These are phyloP conservation scores for Xylaria sp. DNA, from an alignment of 2,329 filamentous ascomycete species.

Conservation along the genomic window DNA sequence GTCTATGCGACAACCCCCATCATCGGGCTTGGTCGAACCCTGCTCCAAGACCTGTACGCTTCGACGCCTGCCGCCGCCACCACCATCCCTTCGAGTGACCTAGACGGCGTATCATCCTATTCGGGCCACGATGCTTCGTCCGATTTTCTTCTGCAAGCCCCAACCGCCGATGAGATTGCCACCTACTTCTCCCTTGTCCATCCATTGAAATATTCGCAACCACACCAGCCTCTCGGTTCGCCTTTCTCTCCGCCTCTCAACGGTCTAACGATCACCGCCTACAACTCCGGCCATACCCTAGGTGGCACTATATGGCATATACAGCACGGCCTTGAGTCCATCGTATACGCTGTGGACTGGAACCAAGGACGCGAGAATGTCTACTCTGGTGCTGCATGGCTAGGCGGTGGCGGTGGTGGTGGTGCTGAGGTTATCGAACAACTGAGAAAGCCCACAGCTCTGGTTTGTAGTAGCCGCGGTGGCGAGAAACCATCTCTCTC, in stretches of 20 bases:
- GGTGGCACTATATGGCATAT: constrained; percentile 99
- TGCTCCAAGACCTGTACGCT: constrained; percentile 91
- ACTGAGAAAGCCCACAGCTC: constrained; percentile 88
- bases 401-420: constrained; percentile 82
- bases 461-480: constrained; percentile 90
- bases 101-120: constrained; percentile 73
- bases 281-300: constrained; percentile 94
- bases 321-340: constrained; percentile 94
- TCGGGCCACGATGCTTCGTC: constrained; percentile 61
- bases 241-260: constrained; percentile 90
- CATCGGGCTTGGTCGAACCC: constrained; percentile 88
- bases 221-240: constrained; percentile 87
- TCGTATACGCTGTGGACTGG: constrained; percentile 98
- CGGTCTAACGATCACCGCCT: constrained; percentile 93
- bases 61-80: constrained; percentile 90
- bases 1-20: constrained; percentile 95
- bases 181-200: constrained; percentile 92
- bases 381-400: constrained; percentile 91
- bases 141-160: constrained; percentile 73
- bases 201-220: constrained; percentile 95
- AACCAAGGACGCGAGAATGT: constrained; percentile 98
- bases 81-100: constrained; percentile 77
- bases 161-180: constrained; percentile 88
- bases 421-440: constrained; percentile 94
- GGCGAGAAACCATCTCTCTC: constrained; percentile 76